Conservation (phyloP, 345 rosid species). For the Bruguiera parviflora region DNA sequence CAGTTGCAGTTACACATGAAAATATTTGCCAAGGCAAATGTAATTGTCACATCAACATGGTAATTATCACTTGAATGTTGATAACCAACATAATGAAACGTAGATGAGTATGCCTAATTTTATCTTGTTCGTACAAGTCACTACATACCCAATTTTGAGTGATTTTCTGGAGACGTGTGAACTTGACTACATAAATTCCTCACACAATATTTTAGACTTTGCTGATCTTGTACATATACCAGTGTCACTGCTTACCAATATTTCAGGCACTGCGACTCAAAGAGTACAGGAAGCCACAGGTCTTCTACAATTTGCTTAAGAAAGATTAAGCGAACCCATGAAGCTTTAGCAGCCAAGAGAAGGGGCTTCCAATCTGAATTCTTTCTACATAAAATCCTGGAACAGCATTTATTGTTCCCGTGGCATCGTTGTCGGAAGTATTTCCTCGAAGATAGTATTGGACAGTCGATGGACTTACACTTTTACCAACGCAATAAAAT, state of each 20-base stretch:
- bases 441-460: no score
- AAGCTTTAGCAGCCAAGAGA: no score
- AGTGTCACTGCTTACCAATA: constrained; percentile 66
- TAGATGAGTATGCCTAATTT: not conserved
- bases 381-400: no score
- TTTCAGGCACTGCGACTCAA: not conserved
- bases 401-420: no score
- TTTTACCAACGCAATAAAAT: no score
- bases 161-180: constrained; percentile 55
- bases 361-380: no score
- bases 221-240: not conserved
- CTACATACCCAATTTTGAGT: constrained; percentile 51
- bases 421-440: no score
- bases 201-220: not conserved
- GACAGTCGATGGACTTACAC: no score
- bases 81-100: not conserved
- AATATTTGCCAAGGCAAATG: constrained; percentile 53
- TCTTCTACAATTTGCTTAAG: no score
- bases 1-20: constrained; percentile 47
- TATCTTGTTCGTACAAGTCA: constrained; percentile 24
- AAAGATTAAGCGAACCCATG: no score
- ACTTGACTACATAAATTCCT: constrained; percentile 54
- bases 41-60: constrained; percentile 66
- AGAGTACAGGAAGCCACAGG: no score
- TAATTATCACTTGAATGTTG: constrained; percentile 15